These are phyloP conservation scores for Pochonia chlamydosporia DNA, from an alignment of 2,329 filamentous ascomycete species.

Conservation along the genomic window DNA sequence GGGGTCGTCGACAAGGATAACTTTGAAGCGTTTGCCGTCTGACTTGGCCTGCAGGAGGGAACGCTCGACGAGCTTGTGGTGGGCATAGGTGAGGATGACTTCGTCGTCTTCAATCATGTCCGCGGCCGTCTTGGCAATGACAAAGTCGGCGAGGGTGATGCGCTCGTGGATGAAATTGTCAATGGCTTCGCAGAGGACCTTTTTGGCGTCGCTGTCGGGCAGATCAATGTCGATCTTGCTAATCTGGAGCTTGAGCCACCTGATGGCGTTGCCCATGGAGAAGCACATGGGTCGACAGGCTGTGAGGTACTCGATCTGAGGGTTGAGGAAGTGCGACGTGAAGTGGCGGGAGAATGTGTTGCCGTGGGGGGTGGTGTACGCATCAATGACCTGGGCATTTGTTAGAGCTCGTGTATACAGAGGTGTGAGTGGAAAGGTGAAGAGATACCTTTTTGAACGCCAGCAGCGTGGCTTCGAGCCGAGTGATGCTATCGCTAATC, in stretches of 20 bases:
- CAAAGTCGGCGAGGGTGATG: slow-evolving; percentile 78
- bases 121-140: slow-evolving; percentile 73
- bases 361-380: slow-evolving; percentile 83
- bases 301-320: slow-evolving; percentile 91
- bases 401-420: too few relatives aligned
- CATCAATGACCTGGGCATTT: slow-evolving; percentile 67
- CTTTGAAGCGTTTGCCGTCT: slow-evolving; percentile 68
- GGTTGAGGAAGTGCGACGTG: slow-evolving; percentile 82
- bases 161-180: slow-evolving; percentile 88
- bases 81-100: slow-evolving; percentile 79
- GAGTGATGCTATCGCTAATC: slow-evolving; percentile 82
- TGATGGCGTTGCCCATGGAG: slow-evolving; percentile 94
- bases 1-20: slow-evolving; percentile 74
- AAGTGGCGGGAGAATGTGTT: slow-evolving; percentile 86
- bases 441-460: slow-evolving; percentile 73
- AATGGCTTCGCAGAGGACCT: slow-evolving; percentile 70
- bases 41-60: slow-evolving; percentile 68
- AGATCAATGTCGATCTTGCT: slow-evolving; percentile 83
- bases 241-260: slow-evolving; percentile 89
- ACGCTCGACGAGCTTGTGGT: slow-evolving; percentile 80
- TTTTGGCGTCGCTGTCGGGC: slow-evolving; percentile 76
- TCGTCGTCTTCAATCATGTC: slow-evolving; percentile 74
- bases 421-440: background rate
- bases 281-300: slow-evolving; percentile 94
- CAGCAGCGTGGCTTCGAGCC: slow-evolving; percentile 79